Percentiles rank a stretch among this genome's conserved stretches.
phyloP scores from a whole-genome alignment of 768 basidiomycete species.

The Psilocybe cyanescens region DNA sequence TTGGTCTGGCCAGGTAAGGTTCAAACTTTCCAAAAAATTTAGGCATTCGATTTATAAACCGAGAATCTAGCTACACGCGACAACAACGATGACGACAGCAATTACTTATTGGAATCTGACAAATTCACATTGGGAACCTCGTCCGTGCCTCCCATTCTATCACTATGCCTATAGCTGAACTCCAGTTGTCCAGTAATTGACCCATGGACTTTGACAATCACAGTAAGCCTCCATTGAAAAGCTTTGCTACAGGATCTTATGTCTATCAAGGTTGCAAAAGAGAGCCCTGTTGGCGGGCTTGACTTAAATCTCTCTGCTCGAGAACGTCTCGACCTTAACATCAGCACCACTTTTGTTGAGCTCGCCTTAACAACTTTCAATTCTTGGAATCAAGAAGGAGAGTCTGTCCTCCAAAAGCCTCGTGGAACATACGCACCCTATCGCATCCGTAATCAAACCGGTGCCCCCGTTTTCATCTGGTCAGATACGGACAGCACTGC shows the following conservation, averaged over 20 bases:
- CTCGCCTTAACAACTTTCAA: conserved; percentile 74
- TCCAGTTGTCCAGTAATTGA: conserved; percentile 72
- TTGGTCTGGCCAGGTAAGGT: conserved; percentile 88
- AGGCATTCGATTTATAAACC: not conserved
- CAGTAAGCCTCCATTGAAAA: conserved; percentile 43
- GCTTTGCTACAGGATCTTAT: not conserved
- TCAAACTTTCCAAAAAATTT: not conserved
- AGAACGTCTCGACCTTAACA: conserved; percentile 87
- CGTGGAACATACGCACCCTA: conserved; percentile 94
- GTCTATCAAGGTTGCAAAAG: conserved; percentile 52
- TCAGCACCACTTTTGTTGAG: conserved; percentile 91
- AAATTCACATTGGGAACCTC: conserved; percentile 98
- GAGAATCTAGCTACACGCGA: conserved; percentile 71
- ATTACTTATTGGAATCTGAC: conserved; percentile 97
- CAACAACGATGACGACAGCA: conserved; percentile 77
- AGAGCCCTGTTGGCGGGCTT: conserved; percentile 52
- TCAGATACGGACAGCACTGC: conserved; percentile 69
- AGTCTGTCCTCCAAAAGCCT: conserved; percentile 70
- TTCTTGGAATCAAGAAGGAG: conserved; percentile 76
- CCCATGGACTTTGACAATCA: conserved; percentile 88
- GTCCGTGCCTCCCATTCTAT: conserved; percentile 42
- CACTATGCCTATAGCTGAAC: conserved; percentile 2
- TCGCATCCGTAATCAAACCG: conserved; percentile 89
- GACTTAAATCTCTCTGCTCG: conserved; percentile 69
- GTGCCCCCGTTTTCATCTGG: conserved; percentile 85